These are phyloP conservation scores for Ustilago vetiveriae DNA, from an alignment of 1,284 basidiomycete species.

Conservation along the genomic window DNA sequence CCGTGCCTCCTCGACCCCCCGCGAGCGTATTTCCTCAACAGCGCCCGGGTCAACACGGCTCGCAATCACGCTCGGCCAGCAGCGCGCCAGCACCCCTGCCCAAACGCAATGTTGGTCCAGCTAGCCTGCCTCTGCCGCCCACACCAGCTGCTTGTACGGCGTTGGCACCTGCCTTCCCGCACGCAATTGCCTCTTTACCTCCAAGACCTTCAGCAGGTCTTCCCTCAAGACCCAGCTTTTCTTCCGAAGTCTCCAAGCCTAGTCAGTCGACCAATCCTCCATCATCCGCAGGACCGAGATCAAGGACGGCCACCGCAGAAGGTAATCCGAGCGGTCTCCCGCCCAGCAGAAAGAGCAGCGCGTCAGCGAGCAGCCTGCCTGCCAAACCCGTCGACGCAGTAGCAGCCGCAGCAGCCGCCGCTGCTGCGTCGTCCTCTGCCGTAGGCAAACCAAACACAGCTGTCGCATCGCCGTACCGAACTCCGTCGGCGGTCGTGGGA, in stretches of 20 bases:
- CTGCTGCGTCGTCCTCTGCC: slow-evolving; percentile 3
- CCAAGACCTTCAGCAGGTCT: slow-evolving; percentile 24
- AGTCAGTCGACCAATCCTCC: background rate
- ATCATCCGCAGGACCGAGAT: slow-evolving; percentile 6
- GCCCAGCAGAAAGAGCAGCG: slow-evolving; percentile 24
- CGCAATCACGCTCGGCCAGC: slow-evolving; percentile 6
- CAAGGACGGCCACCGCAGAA: slow-evolving; percentile 18
- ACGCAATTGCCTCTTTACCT: slow-evolving; percentile 27
- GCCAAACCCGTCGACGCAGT: slow-evolving; percentile 39
- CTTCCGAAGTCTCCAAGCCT: slow-evolving; percentile 2
- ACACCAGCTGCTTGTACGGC: slow-evolving; percentile 9
- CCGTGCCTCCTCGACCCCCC: slow-evolving; percentile 9
- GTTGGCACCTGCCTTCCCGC: slow-evolving; percentile 21
- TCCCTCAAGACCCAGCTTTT: slow-evolving; percentile 32
- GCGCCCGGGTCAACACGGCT: slow-evolving; percentile 2
- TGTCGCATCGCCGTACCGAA: slow-evolving; percentile 6
- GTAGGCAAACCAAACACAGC: slow-evolving; percentile 7
- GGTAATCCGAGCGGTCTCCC: background rate
- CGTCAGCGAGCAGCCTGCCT: slow-evolving; percentile 19
- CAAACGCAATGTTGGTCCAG: slow-evolving; percentile 7
- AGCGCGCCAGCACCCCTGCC: slow-evolving; percentile 4
- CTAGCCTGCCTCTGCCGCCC: slow-evolving; percentile 10
- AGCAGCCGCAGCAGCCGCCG: slow-evolving; percentile 20
- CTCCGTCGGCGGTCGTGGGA: slow-evolving; percentile 1
- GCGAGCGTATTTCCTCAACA: slow-evolving; percentile 3